Evolutionary conservation across 148 eudicot species (phyloP).

Genomic region (Chenopodium formosanum): DNA sequence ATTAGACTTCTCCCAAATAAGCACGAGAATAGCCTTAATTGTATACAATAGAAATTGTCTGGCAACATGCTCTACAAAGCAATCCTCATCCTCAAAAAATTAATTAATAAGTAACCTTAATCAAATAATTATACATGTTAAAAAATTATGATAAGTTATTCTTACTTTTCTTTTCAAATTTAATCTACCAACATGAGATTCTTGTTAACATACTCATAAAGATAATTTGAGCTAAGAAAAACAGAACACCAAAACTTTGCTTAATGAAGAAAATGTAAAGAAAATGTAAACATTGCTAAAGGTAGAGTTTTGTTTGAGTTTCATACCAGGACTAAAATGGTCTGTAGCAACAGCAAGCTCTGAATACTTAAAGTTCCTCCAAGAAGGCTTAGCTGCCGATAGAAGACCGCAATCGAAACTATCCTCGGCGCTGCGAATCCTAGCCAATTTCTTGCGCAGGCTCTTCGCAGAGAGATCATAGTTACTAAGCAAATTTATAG

Average conservation of each 20-base stretch:
- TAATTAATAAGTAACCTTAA: too few species aligned
- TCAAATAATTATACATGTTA: too few species aligned
- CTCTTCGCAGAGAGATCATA: slow-evolving; percentile 49
- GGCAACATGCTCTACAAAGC: too few species aligned
- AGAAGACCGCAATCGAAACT: slow-evolving; percentile 35
- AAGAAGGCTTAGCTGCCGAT: slow-evolving; percentile 52
- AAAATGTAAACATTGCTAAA: neutral
- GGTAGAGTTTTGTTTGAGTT: neutral
- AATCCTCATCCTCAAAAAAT: too few species aligned
- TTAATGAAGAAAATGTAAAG: too few species aligned
- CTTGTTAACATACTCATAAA: too few species aligned
- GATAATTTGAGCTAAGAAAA: neutral
- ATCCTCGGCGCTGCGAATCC: slow-evolving; percentile 50
- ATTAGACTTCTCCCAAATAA: too few species aligned
- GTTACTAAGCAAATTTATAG: slow-evolving; percentile 45
- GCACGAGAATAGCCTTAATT: too few species aligned
- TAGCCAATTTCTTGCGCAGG: slow-evolving; percentile 40
- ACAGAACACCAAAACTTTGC: neutral
- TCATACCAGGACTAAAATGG: slow-evolving; percentile 65
- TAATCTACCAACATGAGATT: too few species aligned
- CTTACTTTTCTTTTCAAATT: too few species aligned
- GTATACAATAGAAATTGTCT: too few species aligned
- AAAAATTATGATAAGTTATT: too few species aligned
- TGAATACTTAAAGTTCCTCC: slow-evolving; percentile 66
- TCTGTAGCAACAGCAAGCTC: slow-evolving; percentile 74